Conservation (phyloP, 352 stramenopile species). For the Pythium dissimile region DNA sequence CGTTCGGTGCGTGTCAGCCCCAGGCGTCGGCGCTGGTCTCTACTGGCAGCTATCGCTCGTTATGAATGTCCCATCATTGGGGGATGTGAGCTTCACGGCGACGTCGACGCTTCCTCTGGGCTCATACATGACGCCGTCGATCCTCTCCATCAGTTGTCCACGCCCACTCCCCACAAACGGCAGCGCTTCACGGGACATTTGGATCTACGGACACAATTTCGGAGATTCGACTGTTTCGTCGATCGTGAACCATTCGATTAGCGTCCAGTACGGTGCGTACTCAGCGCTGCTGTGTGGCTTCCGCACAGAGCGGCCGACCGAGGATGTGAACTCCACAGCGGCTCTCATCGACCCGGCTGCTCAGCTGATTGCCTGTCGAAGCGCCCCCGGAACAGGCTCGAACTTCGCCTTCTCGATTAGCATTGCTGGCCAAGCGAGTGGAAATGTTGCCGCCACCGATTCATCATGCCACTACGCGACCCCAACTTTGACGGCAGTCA, state of each 20-base stretch:
- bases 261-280: conserved; percentile 36
- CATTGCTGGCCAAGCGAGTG: conserved; percentile 34
- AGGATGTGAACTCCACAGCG: no score
- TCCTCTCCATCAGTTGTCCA: conserved; percentile 28
- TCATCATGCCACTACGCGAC: conserved; percentile 33
- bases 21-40: conserved; percentile 35
- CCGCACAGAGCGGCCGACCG: neutral
- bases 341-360: neutral
- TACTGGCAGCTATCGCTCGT: conserved; percentile 53
- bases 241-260: conserved; percentile 6
- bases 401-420: conserved; percentile 34
- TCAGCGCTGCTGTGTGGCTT: conserved; percentile 29
- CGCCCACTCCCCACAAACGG: conserved; percentile 37
- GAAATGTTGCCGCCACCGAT: neutral
- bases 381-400: conserved; percentile 31
- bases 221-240: conserved; percentile 18
- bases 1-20: conserved; percentile 36
- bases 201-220: conserved; percentile 44
- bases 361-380: conserved; percentile 40
- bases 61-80: conserved; percentile 32
- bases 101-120: conserved; percentile 31
- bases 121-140: conserved; percentile 31
- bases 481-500: conserved; percentile 25
- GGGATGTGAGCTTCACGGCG: conserved; percentile 39
- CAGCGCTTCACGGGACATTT: conserved; percentile 27